phyloP scores from a whole-genome alignment of 1,139 yeast species.

The Pichia sp. region DNA sequence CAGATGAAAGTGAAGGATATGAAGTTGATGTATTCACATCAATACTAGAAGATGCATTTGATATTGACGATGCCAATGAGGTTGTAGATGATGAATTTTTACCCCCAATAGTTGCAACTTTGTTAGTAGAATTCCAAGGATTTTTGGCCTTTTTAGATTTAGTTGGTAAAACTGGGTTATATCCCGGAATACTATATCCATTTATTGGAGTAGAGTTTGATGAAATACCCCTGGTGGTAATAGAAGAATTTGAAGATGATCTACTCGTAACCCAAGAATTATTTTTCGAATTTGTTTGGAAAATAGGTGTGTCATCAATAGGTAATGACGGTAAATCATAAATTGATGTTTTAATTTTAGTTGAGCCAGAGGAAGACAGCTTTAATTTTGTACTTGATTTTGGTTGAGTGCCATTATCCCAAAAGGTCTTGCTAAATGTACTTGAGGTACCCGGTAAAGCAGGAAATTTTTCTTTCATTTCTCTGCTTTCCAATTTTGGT shows the following conservation, averaged over 20 bases:
- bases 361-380: not conserved
- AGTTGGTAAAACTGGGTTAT: constrained; percentile 10
- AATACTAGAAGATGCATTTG: not conserved
- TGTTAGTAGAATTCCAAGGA: constrained; percentile 3
- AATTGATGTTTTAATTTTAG: not conserved
- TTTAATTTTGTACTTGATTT: constrained; percentile 8
- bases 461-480: constrained; percentile 46
- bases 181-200: constrained; percentile 23
- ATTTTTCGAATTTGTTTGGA: constrained; percentile 6
- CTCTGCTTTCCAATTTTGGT: constrained; percentile 16
- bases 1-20: constrained; percentile 12
- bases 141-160: constrained; percentile 2
- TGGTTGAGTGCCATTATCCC: constrained; percentile 11
- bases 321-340: constrained; percentile 19
- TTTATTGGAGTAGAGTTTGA: constrained; percentile 16
- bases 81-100: not conserved
- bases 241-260: constrained; percentile 1
- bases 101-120: not conserved
- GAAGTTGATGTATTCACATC: not conserved
- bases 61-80: not conserved
- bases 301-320: constrained; percentile 8
- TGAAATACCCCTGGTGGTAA: constrained; percentile 17
- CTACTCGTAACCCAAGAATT: constrained; percentile 1
- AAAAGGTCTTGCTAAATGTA: constrained; percentile 21
- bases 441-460: constrained; percentile 36